phyloP scores from a whole-genome alignment of 768 basidiomycete species.

The Phanerodontia chrysosporium region DNA sequence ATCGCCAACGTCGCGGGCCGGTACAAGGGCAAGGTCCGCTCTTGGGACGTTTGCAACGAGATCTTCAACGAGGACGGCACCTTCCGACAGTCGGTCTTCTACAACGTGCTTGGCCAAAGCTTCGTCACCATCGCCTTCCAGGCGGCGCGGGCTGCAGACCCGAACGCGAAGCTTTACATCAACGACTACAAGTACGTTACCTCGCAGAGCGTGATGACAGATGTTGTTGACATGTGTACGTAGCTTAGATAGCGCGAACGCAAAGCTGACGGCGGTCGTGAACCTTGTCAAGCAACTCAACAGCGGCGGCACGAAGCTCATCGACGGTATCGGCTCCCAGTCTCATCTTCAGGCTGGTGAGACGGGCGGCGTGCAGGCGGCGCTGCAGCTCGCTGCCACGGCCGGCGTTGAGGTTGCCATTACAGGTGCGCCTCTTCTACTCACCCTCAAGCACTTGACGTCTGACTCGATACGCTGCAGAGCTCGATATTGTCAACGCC shows the following conservation, averaged over 20 bases:
- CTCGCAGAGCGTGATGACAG: too few relatives aligned
- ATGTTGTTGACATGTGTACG: too few relatives aligned
- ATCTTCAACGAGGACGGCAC: slow-evolving; percentile 50
- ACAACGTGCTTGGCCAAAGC: slow-evolving; percentile 43
- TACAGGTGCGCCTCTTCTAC: slow-evolving; percentile 31
- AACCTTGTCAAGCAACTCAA: slow-evolving; percentile 40
- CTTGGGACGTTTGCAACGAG: slow-evolving; percentile 36
- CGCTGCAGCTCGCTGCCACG: slow-evolving; percentile 40
- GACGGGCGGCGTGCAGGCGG: slow-evolving; percentile 37
- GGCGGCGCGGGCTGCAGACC: slow-evolving; percentile 46
- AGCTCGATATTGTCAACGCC: slow-evolving; percentile 24
- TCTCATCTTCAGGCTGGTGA: slow-evolving; percentile 41
- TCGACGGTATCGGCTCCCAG: slow-evolving; percentile 49
- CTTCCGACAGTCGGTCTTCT: slow-evolving; percentile 44
- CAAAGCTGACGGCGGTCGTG: slow-evolving; percentile 36
- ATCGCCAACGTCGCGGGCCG: slow-evolving; percentile 29
- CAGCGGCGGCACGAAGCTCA: slow-evolving; percentile 30
- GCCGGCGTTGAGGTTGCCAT: slow-evolving; percentile 43
- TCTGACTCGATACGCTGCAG: slow-evolving; percentile 2
- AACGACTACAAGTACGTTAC: slow-evolving; percentile 35
- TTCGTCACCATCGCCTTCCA: slow-evolving; percentile 50
- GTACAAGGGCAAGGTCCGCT: slow-evolving; percentile 30
- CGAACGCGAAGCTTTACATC: slow-evolving; percentile 42
- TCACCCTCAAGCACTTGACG: not conserved
- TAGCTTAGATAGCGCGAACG: slow-evolving; percentile 46